These are phyloP conservation scores for Colletotrichum nymphaeae DNA, from an alignment of 2,329 filamentous ascomycete genomes.

Conservation along the genomic window DNA sequence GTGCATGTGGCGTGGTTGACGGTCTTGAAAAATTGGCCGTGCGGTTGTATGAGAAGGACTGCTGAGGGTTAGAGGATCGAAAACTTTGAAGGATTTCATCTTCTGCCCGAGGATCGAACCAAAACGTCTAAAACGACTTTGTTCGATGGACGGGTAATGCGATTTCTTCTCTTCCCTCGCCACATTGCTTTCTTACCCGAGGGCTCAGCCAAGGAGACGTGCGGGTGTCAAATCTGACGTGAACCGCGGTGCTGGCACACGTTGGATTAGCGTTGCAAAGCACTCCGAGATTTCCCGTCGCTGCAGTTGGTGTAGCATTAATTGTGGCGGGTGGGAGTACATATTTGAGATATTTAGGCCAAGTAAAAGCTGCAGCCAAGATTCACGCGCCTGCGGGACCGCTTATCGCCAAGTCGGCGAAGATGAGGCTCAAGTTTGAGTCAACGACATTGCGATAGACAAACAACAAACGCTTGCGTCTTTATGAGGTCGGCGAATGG, in stretches of 20 bases:
- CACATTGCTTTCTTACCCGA: not conserved
- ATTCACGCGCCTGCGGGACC: slow-evolving; percentile 14
- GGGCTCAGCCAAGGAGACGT: slow-evolving; percentile 11
- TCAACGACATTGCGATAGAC: not conserved
- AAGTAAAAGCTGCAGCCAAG: not conserved
- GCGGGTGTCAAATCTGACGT: slow-evolving; percentile 25
- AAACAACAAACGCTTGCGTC: not conserved
- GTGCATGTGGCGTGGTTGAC: slow-evolving; percentile 12
- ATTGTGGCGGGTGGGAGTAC: too few relatives aligned
- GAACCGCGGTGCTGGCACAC: slow-evolving; percentile 13
- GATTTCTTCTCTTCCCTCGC: not conserved
- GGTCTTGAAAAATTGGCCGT: slow-evolving; percentile 19
- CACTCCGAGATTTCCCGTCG: not conserved
- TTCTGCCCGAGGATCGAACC: slow-evolving; percentile 34
- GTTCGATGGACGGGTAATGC: not conserved
- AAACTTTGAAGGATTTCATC: slow-evolving; percentile 28
- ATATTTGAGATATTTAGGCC: not conserved
- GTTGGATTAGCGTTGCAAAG: not conserved
- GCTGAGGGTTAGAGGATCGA: not conserved
- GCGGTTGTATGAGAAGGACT: slow-evolving; percentile 21
- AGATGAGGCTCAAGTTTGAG: not conserved
- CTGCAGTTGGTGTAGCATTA: not conserved
- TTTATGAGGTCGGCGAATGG: not conserved
- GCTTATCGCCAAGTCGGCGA: not conserved
- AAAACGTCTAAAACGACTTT: slow-evolving; percentile 19